Base-by-base conservation (phyloP, 208 protist species). In the Crithidia brevicula region DNA sequence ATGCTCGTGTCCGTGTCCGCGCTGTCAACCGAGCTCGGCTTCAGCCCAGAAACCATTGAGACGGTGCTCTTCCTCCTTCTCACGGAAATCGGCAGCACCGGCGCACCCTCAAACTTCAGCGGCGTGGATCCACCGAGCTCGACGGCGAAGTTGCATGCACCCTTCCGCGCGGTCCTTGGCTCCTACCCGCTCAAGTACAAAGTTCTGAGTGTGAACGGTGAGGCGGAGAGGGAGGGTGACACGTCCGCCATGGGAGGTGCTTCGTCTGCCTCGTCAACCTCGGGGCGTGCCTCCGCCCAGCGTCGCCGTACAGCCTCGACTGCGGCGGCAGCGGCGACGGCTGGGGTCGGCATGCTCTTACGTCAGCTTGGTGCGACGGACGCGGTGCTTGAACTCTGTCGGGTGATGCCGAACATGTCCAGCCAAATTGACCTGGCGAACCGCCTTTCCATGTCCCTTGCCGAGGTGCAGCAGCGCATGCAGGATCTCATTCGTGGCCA, bases 1-100 rank as follows among this genome's bases (percentile, higher is more conserved):
- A 81, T 81, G 53, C 66, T 93, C 13, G 77, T 96, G n/a, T 86
- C 82, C 18, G 56, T 77, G 10, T 64, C 67, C 2, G 65, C 80
- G 33, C 77, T 94, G 16, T 80, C 91, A 16, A 76, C 79, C 31
- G 74, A 87, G 72, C 67, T 96, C 15, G 71, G 70, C 25, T 73
- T 91, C 31, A 70, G 67, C 57, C 85, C 88, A 40, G 91, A 94
- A 61, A 82, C 79, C 2, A 72, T 94, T 27, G 91, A 93, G 69
- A 96, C 88, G 18, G 63, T 96, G 15, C 67, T 96, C 0, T 96
- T 94, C 56, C 57, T 92, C 47, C 31, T 96, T 31, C 46, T 93
- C 3, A 77, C 79, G 2, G 56, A 45, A 15, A 49, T 56, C 2
- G 53, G 45, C 4, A 30, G 22, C 23, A 8, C 56, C n/a, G n/a